These are phyloP conservation scores for Sclerotinia nivalis DNA, from an alignment of 2,329 filamentous ascomycete species.

Conservation along the genomic window DNA sequence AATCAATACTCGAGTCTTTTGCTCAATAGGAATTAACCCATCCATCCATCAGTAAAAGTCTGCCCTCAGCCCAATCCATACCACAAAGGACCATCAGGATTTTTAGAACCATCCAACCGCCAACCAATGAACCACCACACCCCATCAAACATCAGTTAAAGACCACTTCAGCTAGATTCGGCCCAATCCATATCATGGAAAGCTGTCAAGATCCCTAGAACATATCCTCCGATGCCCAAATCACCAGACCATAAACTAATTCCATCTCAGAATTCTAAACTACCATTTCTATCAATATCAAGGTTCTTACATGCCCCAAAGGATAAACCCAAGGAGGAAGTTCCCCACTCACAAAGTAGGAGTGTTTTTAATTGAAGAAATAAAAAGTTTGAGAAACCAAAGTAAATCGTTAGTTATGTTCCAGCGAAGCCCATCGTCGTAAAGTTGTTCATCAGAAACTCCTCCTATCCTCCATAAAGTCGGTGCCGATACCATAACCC, in stretches of 20 bases:
- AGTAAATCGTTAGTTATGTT: neutral
- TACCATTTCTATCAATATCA: neutral
- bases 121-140: neutral
- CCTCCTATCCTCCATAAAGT: neutral
- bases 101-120: neutral
- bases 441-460: neutral
- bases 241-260: neutral
- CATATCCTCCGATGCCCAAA: neutral
- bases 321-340: slow-evolving; percentile 10
- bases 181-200: neutral
- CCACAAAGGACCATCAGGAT: neutral
- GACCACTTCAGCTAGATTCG: neutral
- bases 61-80: neutral
- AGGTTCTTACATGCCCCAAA: slow-evolving; percentile 19
- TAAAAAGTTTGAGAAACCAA: neutral
- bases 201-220: neutral
- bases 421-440: neutral
- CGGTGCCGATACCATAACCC: neutral
- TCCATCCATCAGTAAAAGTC: neutral
- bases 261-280: neutral
- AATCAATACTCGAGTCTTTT: neutral
- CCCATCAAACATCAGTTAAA: neutral
- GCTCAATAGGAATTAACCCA: neutral
- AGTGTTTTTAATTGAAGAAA: slow-evolving; percentile 12
- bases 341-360: slow-evolving; percentile 17